These are phyloP conservation scores for Sambucus nigra DNA, from an alignment of 129 eudicot genomes.

Conservation along the genomic window DNA sequence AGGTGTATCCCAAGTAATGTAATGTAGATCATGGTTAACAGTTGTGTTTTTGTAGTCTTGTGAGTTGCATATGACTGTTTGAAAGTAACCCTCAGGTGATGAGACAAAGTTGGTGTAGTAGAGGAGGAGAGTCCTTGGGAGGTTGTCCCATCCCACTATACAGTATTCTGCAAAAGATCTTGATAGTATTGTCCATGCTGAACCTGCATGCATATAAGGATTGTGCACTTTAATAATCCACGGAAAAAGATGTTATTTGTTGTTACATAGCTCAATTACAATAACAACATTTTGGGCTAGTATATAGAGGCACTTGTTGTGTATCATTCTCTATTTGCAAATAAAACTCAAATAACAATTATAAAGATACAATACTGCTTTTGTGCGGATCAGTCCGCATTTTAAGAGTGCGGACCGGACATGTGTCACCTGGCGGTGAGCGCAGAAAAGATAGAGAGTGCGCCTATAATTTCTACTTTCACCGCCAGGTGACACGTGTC, in stretches of 20 bases:
- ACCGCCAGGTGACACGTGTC: too few relatives aligned
- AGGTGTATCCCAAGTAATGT: constrained; percentile 92
- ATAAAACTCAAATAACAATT: too few relatives aligned
- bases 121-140: constrained; percentile 85
- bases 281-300: neutral
- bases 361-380: too few relatives aligned
- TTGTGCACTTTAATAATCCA: neutral
- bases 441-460: too few relatives aligned
- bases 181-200: constrained; percentile 89
- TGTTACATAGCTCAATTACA: neutral
- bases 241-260: too few relatives aligned
- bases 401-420: too few relatives aligned
- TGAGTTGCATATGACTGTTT: constrained; percentile 83
- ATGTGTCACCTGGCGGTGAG: too few relatives aligned
- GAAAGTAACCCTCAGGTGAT: constrained; percentile 91
- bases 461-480: too few relatives aligned
- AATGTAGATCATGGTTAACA: constrained; percentile 86
- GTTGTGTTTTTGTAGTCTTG: constrained; percentile 62
- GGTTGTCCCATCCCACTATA: constrained; percentile 77
- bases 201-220: constrained; percentile 41
- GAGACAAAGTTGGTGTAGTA: constrained; percentile 96
- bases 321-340: too few relatives aligned
- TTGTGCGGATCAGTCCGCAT: too few relatives aligned
- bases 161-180: constrained; percentile 84
- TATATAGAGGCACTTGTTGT: too few relatives aligned